phyloP scores from a whole-genome alignment of 2,329 filamentous ascomycete genomes.

The Phyllosticta ampelicida region DNA sequence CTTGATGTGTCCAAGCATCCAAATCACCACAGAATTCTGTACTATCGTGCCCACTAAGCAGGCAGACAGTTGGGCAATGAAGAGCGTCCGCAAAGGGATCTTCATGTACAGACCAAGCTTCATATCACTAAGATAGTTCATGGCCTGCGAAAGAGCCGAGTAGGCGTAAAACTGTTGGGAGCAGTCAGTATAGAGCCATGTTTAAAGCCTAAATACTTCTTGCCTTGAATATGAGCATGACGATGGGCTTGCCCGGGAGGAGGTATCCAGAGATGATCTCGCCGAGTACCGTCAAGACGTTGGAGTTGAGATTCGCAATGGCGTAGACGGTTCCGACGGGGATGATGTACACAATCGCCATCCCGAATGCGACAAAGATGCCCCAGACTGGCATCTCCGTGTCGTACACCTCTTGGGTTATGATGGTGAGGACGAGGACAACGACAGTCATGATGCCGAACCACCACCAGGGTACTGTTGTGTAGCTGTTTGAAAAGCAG shows the following conservation, averaged over 20 bases:
- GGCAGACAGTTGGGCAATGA: slow-evolving; percentile 4
- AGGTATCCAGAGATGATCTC: slow-evolving; percentile 50
- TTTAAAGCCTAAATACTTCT: background rate
- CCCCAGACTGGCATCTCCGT: slow-evolving; percentile 9
- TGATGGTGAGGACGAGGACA: slow-evolving; percentile 29
- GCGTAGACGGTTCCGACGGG: slow-evolving; percentile 8
- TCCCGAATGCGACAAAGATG: slow-evolving; percentile 4
- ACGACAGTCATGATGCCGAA: slow-evolving; percentile 34
- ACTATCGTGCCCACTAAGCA: slow-evolving; percentile 7
- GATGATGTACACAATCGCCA: slow-evolving; percentile 7
- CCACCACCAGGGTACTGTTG: slow-evolving; percentile 48
- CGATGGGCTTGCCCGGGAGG: slow-evolving; percentile 7
- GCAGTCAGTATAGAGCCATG: too few species aligned
- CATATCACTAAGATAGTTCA: slow-evolving; percentile 10
- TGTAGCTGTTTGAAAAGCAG: too few species aligned
- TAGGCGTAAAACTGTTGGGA: slow-evolving; percentile 5
- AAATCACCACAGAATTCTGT: slow-evolving; percentile 49
- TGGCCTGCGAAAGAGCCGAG: slow-evolving; percentile 6
- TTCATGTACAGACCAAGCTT: slow-evolving; percentile 11
- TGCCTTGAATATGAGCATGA: slow-evolving; percentile 10
- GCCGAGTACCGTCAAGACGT: slow-evolving; percentile 41
- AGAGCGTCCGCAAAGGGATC: slow-evolving; percentile 8
- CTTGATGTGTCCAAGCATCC: slow-evolving; percentile 44
- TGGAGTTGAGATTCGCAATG: slow-evolving; percentile 8
- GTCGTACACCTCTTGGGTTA: slow-evolving; percentile 22